Conservation (phyloP, 2,329 filamentous ascomycete species). For the Botrytis hyacinthi region DNA sequence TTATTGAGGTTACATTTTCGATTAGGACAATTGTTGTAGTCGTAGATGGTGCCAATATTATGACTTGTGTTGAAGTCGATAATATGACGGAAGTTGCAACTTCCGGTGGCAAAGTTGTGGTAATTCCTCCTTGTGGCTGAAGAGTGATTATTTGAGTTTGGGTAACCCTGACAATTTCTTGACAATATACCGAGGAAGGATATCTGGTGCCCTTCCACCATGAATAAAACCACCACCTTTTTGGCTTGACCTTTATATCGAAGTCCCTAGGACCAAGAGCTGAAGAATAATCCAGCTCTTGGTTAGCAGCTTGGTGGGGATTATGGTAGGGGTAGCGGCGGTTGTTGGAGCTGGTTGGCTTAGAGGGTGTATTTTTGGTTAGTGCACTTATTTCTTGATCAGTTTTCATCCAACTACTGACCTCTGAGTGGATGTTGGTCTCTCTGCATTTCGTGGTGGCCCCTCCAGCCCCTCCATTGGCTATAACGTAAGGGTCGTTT, state of each 20-base stretch:
- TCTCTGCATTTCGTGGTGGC: too few relatives aligned
- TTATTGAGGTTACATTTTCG: background rate
- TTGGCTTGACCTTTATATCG: background rate
- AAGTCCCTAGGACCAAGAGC: background rate
- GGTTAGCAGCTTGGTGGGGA: background rate
- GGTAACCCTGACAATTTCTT: background rate
- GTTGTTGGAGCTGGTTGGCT: background rate
- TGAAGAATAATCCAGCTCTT: background rate
- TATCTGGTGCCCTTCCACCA: background rate
- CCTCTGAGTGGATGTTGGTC: background rate
- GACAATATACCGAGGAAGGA: background rate
- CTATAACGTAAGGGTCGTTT: background rate
- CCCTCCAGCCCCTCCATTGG: background rate
- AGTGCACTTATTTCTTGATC: background rate
- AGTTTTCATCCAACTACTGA: background rate
- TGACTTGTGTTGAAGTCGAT: background rate
- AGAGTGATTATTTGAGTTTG: background rate
- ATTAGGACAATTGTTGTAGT: background rate
- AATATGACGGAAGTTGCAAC: background rate
- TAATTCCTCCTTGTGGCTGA: background rate
- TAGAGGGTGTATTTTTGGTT: background rate
- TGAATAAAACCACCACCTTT: background rate
- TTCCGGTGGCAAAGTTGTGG: background rate
- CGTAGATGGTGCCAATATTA: background rate
- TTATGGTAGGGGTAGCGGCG: background rate